Evolutionary conservation across 2,329 filamentous ascomycete species (phyloP).

Genomic region (Lachnellula subtilissima): DNA sequence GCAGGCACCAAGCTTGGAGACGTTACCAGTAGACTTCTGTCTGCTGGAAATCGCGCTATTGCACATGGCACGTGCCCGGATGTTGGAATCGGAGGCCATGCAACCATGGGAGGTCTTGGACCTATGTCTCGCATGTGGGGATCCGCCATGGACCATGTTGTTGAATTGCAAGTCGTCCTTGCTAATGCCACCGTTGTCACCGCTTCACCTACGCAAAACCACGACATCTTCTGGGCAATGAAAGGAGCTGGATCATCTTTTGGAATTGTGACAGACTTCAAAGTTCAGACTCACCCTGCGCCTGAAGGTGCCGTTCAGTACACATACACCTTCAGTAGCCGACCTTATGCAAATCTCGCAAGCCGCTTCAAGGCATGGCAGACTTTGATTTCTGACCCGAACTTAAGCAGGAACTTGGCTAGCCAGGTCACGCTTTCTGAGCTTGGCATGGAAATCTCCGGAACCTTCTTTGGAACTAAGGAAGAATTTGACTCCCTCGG

Average conservation of each 20-base stretch:
- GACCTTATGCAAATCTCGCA: conserved; percentile 43
- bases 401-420: conserved; percentile 54
- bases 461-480: conserved; percentile 56
- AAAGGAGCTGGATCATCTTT: conserved; percentile 34
- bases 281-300: conserved; percentile 45
- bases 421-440: conserved; percentile 51
- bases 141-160: conserved; percentile 45
- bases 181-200: conserved; percentile 27
- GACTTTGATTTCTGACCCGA: conserved; percentile 47
- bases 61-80: conserved; percentile 56
- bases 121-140: conserved; percentile 45
- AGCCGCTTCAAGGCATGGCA: conserved; percentile 55
- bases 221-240: conserved; percentile 32
- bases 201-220: conserved; percentile 24
- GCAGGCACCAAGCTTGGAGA: conserved; percentile 49
- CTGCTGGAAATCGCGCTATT: conserved; percentile 51
- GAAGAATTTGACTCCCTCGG: conserved; percentile 50
- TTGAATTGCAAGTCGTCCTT: conserved; percentile 43
- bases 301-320: conserved; percentile 55
- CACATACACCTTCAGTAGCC: conserved; percentile 49
- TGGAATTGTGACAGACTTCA: conserved; percentile 33
- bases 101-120: conserved; percentile 45
- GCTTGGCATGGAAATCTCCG: conserved; percentile 51
- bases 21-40: conserved; percentile 45
- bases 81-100: conserved; percentile 55